These are phyloP conservation scores for Adansonia madagascariensis DNA, from an alignment of 441 rosid genomes.

Conservation along the genomic window DNA sequence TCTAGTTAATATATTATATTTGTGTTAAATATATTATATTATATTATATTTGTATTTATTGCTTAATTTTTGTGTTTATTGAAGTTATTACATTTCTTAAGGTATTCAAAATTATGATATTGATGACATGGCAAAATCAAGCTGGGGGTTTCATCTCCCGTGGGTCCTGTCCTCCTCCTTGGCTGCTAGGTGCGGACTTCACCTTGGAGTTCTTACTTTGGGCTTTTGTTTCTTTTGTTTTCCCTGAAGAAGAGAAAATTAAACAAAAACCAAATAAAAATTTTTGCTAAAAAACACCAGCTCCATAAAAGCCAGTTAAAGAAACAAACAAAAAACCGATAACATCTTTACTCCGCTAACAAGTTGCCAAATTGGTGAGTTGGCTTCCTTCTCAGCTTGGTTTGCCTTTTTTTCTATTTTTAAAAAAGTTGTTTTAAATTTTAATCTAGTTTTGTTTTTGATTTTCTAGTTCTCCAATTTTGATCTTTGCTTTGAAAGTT, in stretches of 20 bases:
- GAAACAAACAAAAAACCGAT: not conserved
- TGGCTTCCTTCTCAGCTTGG: slow-evolving; percentile 16
- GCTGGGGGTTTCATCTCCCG: not conserved
- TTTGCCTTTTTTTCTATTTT: not conserved
- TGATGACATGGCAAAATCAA: not conserved
- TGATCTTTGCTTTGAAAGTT: slow-evolving; percentile 6
- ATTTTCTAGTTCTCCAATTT: not conserved
- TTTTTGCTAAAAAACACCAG: not conserved
- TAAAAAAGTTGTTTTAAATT: not conserved
- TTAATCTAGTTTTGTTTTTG: not conserved
- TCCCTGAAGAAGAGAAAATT: not conserved
- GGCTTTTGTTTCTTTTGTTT: not conserved
- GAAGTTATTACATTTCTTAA: too few species aligned
- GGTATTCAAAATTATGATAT: too few species aligned
- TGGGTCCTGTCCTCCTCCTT: not conserved
- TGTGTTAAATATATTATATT: too few species aligned
- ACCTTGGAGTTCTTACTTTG: too few species aligned
- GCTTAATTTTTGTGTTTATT: too few species aligned
- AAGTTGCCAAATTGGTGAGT: not conserved
- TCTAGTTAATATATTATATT: too few species aligned
- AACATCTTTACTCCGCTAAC: not conserved
- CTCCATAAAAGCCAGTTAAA: not conserved
- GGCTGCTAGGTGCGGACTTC: not conserved
- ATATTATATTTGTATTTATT: too few species aligned
- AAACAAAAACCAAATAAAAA: too few species aligned